phyloP scores from a whole-genome alignment of 1,284 basidiomycete species.

The Ustilago nuda region DNA sequence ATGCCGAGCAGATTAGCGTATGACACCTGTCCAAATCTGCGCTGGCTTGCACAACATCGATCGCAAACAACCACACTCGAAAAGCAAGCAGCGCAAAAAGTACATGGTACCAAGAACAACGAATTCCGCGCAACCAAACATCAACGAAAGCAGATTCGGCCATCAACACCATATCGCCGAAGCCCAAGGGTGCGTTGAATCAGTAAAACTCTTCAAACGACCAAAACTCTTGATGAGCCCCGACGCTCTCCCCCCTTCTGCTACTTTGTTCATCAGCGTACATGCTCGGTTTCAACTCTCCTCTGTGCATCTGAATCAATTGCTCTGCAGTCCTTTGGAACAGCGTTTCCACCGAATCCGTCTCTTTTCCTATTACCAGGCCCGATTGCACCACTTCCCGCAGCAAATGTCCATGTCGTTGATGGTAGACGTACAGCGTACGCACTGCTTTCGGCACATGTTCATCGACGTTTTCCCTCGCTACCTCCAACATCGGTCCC shows the following conservation, averaged over 20 bases:
- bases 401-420: background rate
- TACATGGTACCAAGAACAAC: too few species aligned
- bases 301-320: constrained; percentile 25
- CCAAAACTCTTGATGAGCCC: constrained; percentile 39
- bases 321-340: constrained; percentile 21
- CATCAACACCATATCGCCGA: too few species aligned
- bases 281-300: constrained; percentile 9
- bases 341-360: background rate
- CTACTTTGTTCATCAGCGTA: background rate
- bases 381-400: background rate
- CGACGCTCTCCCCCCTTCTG: constrained; percentile 5
- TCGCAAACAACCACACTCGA: too few species aligned
- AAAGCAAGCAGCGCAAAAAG: too few species aligned
- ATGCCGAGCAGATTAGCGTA: too few species aligned
- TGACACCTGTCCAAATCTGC: too few species aligned
- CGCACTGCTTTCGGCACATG: constrained; percentile 43
- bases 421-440: constrained; percentile 22
- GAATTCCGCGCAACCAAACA: too few species aligned
- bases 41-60: too few species aligned
- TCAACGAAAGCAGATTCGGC: too few species aligned
- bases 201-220: constrained; percentile 26
- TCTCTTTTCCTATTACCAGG: background rate
- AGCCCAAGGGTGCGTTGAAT: background rate
- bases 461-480: constrained; percentile 28
- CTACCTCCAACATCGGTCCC: constrained; percentile 11